phyloP scores from a whole-genome alignment of 495 filamentous ascomycete species.

The Neurospora sp. region DNA sequence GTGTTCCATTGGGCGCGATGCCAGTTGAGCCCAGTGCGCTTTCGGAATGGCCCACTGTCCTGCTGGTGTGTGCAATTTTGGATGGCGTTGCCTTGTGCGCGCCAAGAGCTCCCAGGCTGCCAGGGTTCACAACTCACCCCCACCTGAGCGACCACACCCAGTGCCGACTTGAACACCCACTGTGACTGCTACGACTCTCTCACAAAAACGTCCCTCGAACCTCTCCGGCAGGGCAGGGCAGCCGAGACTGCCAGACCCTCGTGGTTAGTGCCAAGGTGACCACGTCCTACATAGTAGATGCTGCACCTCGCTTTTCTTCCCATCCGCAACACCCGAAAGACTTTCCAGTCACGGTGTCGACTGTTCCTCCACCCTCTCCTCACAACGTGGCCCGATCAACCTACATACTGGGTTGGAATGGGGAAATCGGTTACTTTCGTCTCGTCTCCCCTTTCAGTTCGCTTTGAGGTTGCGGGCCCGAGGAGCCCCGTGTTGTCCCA shows the following conservation, averaged over 20 bases:
- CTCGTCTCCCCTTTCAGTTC: not conserved
- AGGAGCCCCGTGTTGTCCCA: not conserved
- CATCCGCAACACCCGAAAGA: not conserved
- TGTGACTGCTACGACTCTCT: not conserved
- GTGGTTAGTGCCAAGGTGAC: not conserved
- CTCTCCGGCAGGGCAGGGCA: not conserved
- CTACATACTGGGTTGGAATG: not conserved
- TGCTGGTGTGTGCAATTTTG: constrained; percentile 30
- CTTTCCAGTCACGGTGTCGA: not conserved
- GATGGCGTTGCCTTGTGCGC: constrained; percentile 17
- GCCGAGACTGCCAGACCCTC: not conserved
- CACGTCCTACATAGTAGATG: not conserved
- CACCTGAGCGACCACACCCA: constrained; percentile 11
- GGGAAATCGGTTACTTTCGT: not conserved
- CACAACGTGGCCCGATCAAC: not conserved
- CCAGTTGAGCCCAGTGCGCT: constrained; percentile 6
- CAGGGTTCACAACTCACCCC: not conserved
- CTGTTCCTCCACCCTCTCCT: not conserved
- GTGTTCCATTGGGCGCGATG: constrained; percentile 15
- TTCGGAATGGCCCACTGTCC: constrained; percentile 9
- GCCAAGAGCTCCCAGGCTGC: not conserved
- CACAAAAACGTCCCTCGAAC: not conserved
- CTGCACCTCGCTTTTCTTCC: not conserved
- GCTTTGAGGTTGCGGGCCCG: not conserved
- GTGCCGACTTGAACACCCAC: constrained; percentile 11